Percentiles rank a stretch among this genome's conserved stretches.
Evolutionary conservation across 805 yeast genomes (phyloP).

Genomic region (Ogataea polymorpha): DNA sequence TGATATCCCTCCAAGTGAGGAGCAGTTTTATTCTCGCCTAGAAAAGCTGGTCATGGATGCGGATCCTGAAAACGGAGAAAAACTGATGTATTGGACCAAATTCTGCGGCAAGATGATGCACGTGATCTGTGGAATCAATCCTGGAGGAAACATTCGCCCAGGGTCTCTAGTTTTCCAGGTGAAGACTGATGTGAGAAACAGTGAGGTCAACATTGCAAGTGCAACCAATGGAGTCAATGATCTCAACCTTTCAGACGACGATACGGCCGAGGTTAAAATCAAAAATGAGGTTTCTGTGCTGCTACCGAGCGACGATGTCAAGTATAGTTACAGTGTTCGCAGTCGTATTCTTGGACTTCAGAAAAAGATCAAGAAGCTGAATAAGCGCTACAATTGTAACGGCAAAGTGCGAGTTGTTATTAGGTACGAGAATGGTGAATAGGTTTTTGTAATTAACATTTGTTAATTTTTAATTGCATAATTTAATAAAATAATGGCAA

Average conservation of each 20-base stretch:
- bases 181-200: constrained; percentile 18
- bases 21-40: constrained; percentile 41
- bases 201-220: constrained; percentile 6
- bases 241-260: constrained; percentile 22
- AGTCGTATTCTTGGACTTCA: constrained; percentile 57
- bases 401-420: constrained; percentile 53
- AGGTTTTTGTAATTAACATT: neutral
- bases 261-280: constrained; percentile 21
- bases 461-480: constrained; percentile 6
- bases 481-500: constrained; percentile 7
- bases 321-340: constrained; percentile 57
- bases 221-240: constrained; percentile 17
- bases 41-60: constrained; percentile 48
- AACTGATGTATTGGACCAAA: constrained; percentile 68
- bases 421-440: constrained; percentile 31
- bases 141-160: constrained; percentile 73
- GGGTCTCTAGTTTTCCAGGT: constrained; percentile 49
- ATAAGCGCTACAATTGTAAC: constrained; percentile 41
- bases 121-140: constrained; percentile 76
- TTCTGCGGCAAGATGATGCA: constrained; percentile 72
- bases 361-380: constrained; percentile 55
- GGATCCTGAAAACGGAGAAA: constrained; percentile 38
- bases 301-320: constrained; percentile 49
- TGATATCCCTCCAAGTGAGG: constrained; percentile 59
- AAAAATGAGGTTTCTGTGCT: constrained; percentile 31